Evolutionary conservation across 257 asterid species (phyloP).

Genomic region (Nicotiana otophora): DNA sequence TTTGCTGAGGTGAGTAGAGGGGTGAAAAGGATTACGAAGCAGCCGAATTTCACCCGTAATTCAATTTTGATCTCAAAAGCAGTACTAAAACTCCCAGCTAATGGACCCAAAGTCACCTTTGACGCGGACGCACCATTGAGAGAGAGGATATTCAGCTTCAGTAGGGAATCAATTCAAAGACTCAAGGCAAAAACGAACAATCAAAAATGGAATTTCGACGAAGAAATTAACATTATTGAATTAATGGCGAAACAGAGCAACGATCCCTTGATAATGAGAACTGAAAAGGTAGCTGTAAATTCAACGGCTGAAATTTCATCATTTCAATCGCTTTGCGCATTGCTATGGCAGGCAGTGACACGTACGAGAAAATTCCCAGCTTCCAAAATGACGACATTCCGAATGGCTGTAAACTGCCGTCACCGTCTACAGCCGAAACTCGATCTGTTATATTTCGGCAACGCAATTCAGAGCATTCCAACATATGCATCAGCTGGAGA

Average conservation of each 20-base stretch:
- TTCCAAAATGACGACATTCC: slow-evolving; percentile 41
- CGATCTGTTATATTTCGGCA: slow-evolving; percentile 49
- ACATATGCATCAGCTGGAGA: slow-evolving; percentile 42
- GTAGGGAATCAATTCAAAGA: slow-evolving; percentile 48
- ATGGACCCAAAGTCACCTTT: slow-evolving; percentile 54
- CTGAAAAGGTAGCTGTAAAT: background rate
- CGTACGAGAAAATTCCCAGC: slow-evolving; percentile 47
- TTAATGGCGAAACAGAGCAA: slow-evolving; percentile 53
- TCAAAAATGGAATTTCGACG: slow-evolving; percentile 22
- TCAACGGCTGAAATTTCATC: slow-evolving; percentile 45
- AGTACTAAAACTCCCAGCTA: slow-evolving; percentile 45
- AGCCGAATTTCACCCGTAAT: slow-evolving; percentile 55
- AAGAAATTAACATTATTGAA: slow-evolving; percentile 37
- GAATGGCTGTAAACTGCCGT: slow-evolving; percentile 65
- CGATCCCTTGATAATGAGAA: slow-evolving; percentile 29
- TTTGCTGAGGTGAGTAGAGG: slow-evolving; percentile 57
- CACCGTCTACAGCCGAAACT: slow-evolving; percentile 57
- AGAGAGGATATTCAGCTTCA: slow-evolving; percentile 63
- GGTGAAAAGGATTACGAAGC: slow-evolving; percentile 29
- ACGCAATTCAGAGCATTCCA: slow-evolving; percentile 68
- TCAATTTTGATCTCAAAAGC: slow-evolving; percentile 51
- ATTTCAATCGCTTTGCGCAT: slow-evolving; percentile 51
- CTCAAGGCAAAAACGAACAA: slow-evolving; percentile 43
- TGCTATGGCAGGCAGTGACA: slow-evolving; percentile 56
- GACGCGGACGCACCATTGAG: slow-evolving; percentile 42